phyloP scores from a whole-genome alignment of 306 rosid genomes.

The Leucaena leucocephala region DNA sequence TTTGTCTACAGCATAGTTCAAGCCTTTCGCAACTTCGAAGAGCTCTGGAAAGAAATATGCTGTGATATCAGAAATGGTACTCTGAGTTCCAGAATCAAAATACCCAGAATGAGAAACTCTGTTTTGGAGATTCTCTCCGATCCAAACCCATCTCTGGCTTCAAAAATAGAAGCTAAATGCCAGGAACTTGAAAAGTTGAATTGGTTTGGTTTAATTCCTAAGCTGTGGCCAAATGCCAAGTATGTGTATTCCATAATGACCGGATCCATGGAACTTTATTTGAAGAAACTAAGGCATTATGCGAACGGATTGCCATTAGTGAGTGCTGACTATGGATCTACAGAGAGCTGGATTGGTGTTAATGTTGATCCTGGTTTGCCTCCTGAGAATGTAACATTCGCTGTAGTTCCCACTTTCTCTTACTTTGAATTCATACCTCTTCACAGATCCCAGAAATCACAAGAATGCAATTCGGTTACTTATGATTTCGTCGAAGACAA shows the following conservation, averaged over 20 bases:
- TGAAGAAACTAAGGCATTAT: constrained; percentile 73
- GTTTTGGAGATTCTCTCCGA: constrained; percentile 50
- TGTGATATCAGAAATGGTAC: constrained; percentile 58
- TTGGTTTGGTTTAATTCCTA: constrained; percentile 76
- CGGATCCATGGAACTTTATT: constrained; percentile 88
- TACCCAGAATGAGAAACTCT: constrained; percentile 49
- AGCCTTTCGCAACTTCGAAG: constrained; percentile 62
- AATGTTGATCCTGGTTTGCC: constrained; percentile 77
- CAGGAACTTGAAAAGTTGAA: constrained; percentile 46
- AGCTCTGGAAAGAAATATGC: constrained; percentile 64
- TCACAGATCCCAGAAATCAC: constrained; percentile 22
- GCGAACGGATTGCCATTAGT: constrained; percentile 76
- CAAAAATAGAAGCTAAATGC: constrained; percentile 50
- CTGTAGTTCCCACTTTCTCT: constrained; percentile 84
- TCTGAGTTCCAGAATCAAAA: constrained; percentile 50
- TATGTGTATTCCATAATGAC: constrained; percentile 90
- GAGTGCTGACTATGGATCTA: constrained; percentile 93
- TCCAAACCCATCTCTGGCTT: constrained; percentile 61
- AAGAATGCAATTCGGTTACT: constrained; percentile 29
- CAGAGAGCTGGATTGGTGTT: constrained; percentile 98
- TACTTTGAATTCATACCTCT: constrained; percentile 95
- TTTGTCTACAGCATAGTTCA: constrained; percentile 79
- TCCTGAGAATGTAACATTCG: constrained; percentile 78
- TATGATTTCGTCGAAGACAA: constrained; percentile 71
- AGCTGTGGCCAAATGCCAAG: constrained; percentile 84